phyloP scores from a whole-genome alignment of 371 early-diverging fungal genomes.

The Dinochytrium kinnereticum region DNA sequence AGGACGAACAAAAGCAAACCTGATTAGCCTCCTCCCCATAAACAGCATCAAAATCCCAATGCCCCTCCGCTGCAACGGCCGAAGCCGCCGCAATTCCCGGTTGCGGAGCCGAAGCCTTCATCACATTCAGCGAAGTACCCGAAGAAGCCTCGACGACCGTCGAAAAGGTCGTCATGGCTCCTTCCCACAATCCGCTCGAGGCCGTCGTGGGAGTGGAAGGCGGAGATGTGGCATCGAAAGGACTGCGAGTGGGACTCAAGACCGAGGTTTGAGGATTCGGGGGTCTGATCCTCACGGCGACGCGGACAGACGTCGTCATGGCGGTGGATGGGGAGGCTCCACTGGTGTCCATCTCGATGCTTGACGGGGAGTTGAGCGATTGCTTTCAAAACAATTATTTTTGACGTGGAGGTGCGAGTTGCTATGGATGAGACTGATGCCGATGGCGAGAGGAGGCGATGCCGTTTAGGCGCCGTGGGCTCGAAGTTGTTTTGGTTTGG shows the following conservation, averaged over 20 bases:
- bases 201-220: not conserved
- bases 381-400: too few species aligned
- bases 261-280: too few species aligned
- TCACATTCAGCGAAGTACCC: not conserved
- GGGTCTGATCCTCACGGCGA: slow-evolving; percentile 1
- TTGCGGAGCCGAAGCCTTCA: slow-evolving; percentile 12
- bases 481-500: too few species aligned
- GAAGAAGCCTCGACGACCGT: slow-evolving; percentile 5
- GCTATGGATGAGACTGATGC: too few species aligned
- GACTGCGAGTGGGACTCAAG: too few species aligned
- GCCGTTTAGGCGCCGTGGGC: too few species aligned
- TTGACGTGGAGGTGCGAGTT: too few species aligned
- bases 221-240: not conserved
- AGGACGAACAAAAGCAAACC: not conserved
- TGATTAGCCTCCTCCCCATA: slow-evolving; percentile 3
- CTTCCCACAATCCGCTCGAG: not conserved
- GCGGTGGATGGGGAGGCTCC: not conserved
- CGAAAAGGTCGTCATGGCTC: not conserved
- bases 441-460: too few species aligned
- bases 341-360: too few species aligned
- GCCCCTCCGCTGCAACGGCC: slow-evolving; percentile 15
- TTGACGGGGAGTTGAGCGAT: too few species aligned
- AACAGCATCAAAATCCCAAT: slow-evolving; percentile 21
- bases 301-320: slow-evolving; percentile 11
- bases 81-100: slow-evolving; percentile 7